Conservation (phyloP, 768 basidiomycete species). For the Amanita pseudoporphyria region DNA sequence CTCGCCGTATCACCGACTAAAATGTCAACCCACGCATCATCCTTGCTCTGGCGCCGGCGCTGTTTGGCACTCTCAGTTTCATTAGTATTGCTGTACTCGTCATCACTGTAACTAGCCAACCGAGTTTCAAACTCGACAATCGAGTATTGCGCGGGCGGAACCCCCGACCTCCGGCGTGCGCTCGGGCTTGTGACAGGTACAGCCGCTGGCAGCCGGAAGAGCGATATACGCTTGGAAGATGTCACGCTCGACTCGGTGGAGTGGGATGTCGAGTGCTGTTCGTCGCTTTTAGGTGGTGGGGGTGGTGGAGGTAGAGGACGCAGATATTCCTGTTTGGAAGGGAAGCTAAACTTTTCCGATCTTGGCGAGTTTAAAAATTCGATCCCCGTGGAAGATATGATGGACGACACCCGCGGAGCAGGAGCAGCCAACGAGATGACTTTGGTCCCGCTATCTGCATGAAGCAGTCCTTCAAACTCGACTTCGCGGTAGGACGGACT, state of each 20-base stretch:
- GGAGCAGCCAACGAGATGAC: constrained; percentile 26
- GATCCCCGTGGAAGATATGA: constrained; percentile 15
- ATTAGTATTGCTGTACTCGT: constrained; percentile 27
- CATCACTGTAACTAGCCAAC: constrained; percentile 53
- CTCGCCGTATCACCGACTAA: constrained; percentile 52
- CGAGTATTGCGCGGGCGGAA: constrained; percentile 68
- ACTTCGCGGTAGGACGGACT: constrained; percentile 50
- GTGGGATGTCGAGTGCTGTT: not conserved
- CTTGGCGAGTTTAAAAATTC: constrained; percentile 11
- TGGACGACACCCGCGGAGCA: constrained; percentile 9
- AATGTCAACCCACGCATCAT: constrained; percentile 88
- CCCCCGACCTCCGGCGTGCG: constrained; percentile 34
- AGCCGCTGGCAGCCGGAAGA: constrained; percentile 48
- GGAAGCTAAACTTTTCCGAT: constrained; percentile 9
- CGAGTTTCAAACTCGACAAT: constrained; percentile 79
- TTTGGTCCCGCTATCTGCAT: constrained; percentile 39
- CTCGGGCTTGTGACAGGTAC: constrained; percentile 48
- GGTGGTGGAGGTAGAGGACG: constrained; percentile 13
- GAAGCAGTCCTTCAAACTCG: constrained; percentile 72
- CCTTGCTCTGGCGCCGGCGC: constrained; percentile 38
- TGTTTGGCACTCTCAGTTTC: constrained; percentile 34
- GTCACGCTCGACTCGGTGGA: not conserved
- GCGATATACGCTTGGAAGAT: constrained; percentile 32
- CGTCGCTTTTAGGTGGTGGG: not conserved
- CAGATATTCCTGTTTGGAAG: constrained; percentile 14